phyloP scores from a whole-genome alignment of 225 moss, liverwort and hornwort species.

The Pseudoscleropodium purum region DNA sequence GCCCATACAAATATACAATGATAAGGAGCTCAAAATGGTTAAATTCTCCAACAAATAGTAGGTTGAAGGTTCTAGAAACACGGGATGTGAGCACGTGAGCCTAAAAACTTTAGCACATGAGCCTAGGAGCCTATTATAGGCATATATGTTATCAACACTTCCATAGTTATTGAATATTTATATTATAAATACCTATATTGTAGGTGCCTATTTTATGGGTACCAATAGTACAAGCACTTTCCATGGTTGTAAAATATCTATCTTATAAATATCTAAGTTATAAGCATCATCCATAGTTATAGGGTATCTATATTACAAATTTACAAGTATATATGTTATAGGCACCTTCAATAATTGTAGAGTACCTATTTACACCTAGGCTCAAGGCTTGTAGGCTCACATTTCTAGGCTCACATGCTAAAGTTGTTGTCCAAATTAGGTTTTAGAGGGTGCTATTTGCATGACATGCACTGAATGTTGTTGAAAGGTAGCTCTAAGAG shows the following conservation, averaged over 20 bases:
- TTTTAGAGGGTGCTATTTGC: background rate
- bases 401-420: background rate
- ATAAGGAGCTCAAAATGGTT: background rate
- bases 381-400: background rate
- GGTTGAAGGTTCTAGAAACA: fast-evolving
- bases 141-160: background rate
- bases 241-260: background rate
- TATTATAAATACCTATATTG: background rate
- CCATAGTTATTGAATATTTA: background rate
- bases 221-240: too few species aligned
- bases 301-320: background rate
- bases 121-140: fast-evolving
- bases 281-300: background rate
- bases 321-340: too few species aligned
- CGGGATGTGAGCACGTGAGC: too few species aligned
- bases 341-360: background rate
- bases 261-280: background rate
- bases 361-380: fast-evolving
- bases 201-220: background rate
- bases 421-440: background rate
- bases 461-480: constrained; percentile 23
- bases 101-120: background rate
- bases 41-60: background rate
- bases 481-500: constrained; percentile 8
- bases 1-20: fast-evolving